phyloP scores from a whole-genome alignment of 2,329 filamentous ascomycete species.

The Ophiocordyceps polyrhachis-furcata region DNA sequence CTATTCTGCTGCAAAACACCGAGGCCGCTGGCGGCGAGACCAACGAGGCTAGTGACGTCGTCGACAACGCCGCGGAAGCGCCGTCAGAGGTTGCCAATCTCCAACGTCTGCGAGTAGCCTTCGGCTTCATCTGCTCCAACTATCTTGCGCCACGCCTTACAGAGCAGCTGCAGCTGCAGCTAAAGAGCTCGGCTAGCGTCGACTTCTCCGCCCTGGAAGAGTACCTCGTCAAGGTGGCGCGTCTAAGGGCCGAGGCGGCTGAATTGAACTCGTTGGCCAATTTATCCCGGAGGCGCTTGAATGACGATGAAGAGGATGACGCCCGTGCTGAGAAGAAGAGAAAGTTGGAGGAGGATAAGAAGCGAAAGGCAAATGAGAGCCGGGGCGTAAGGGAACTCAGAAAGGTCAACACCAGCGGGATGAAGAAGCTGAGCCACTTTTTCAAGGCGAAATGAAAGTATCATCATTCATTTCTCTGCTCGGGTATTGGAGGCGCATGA shows the following conservation, averaged over 20 bases:
- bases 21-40: conserved; percentile 3
- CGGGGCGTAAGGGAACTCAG: conserved; percentile 61
- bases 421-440: conserved; percentile 95
- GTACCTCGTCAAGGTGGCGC: conserved; percentile 47
- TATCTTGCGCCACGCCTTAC: conserved; percentile 35
- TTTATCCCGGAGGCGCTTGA: conserved; percentile 48
- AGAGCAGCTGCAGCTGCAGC: conserved; percentile 20
- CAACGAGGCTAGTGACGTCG: conserved; percentile 3
- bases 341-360: conserved; percentile 77
- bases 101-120: conserved; percentile 44
- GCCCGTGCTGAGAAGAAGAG: conserved; percentile 60
- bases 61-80: conserved; percentile 21
- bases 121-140: conserved; percentile 43
- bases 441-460: conserved; percentile 48
- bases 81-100: conserved; percentile 33
- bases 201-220: conserved; percentile 55
- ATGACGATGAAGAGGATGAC: conserved; percentile 49
- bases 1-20: conserved; percentile 48
- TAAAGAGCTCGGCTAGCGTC: conserved; percentile 17
- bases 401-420: conserved; percentile 80
- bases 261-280: conserved; percentile 49
- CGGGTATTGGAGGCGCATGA: neutral
- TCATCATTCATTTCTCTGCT: neutral
- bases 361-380: conserved; percentile 57
- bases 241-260: conserved; percentile 51